Evolutionary conservation across 1,284 basidiomycete species (phyloP).

Genomic region (Apiotrichum laibachii): DNA sequence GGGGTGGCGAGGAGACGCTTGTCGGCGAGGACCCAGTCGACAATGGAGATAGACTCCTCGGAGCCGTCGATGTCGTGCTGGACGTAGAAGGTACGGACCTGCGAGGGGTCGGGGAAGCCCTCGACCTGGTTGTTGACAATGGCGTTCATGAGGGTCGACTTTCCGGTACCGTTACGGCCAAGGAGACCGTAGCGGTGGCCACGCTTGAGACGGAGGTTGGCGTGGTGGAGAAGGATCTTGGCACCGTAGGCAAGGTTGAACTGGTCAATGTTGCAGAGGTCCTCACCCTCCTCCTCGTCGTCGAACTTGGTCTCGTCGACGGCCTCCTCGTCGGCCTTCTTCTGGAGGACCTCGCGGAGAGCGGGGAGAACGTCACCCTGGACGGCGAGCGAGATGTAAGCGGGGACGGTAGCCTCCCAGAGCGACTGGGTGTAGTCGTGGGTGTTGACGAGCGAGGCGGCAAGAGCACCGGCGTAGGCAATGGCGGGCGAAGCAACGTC

Average conservation of each 20-base stretch:
- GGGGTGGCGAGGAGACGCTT: conserved; percentile 72
- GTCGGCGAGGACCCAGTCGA: conserved; percentile 83
- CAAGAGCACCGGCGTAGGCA: conserved; percentile 74
- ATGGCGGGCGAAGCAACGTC: conserved; percentile 62
- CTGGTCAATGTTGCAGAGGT: conserved; percentile 82
- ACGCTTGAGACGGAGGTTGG: conserved; percentile 93
- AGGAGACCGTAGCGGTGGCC: conserved; percentile 98
- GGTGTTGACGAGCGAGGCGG: conserved; percentile 77
- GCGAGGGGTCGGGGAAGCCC: conserved; percentile 83
- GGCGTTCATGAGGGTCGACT: conserved; percentile 97
- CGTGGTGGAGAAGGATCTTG: conserved; percentile 96
- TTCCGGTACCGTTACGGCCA: conserved; percentile 97
- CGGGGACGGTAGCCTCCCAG: conserved; percentile 74
- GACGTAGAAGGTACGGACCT: conserved; percentile 97
- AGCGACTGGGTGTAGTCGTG: conserved; percentile 88
- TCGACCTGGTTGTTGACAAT: conserved; percentile 96
- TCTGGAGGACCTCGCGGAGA: conserved; percentile 81
- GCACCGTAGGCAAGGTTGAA: conserved; percentile 99
- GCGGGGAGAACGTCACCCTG: conserved; percentile 65
- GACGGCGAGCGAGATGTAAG: conserved; percentile 70
- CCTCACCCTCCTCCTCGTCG: conserved; percentile 96
- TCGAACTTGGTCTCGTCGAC: conserved; percentile 72
- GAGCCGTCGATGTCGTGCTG: conserved; percentile 97
- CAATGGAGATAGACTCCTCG: conserved; percentile 86
- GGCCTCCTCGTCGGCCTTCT: conserved; percentile 74